Percentiles rank a stretch among this genome's conserved stretches.
phyloP scores from a whole-genome alignment of 495 filamentous ascomycete species.

The Tuber calosporum region DNA sequence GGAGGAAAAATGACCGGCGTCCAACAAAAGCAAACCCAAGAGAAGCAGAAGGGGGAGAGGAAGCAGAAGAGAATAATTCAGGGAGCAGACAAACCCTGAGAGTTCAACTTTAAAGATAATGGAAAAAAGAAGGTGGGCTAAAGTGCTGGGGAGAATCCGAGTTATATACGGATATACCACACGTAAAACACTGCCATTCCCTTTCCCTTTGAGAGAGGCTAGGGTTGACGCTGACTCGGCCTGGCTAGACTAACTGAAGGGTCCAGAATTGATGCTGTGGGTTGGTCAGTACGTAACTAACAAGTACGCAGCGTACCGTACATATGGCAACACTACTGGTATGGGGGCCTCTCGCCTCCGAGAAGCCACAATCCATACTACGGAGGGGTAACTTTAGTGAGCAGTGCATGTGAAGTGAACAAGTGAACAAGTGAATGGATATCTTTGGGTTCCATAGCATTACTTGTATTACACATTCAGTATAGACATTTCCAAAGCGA shows the following conservation, averaged over 20 bases:
- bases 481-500: not conserved
- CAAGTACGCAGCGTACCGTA: not conserved
- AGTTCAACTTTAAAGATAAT: not conserved
- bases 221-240: not conserved
- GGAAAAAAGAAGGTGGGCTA: not conserved
- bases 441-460: not conserved
- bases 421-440: not conserved
- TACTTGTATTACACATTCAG: slow-evolving; percentile 1
- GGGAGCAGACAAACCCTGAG: not conserved
- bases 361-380: not conserved
- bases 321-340: not conserved
- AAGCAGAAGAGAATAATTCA: not conserved
- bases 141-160: not conserved
- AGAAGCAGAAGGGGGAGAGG: not conserved
- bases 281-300: slow-evolving; percentile 1
- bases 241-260: not conserved
- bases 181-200: not conserved
- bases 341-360: not conserved
- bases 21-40: not conserved
- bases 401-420: not conserved
- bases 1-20: slow-evolving; percentile 1
- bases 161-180: not conserved
- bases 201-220: not conserved
- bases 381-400: not conserved
- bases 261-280: not conserved